These are phyloP conservation scores for Botryotinia narcissicola DNA, from an alignment of 2,329 filamentous ascomycete species.

Conservation along the genomic window DNA sequence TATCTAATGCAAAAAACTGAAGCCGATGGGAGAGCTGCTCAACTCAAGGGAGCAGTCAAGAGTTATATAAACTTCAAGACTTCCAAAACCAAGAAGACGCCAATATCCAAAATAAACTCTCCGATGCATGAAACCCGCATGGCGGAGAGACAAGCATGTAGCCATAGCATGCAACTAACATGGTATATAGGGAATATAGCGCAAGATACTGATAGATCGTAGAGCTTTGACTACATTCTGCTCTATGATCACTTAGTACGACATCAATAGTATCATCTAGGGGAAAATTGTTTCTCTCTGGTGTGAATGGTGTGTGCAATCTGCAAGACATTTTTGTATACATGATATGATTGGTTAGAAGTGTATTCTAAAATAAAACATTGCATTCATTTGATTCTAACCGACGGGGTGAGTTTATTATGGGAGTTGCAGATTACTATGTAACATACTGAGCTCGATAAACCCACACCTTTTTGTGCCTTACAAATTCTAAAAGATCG, in stretches of 20 bases:
- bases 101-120: constrained; percentile 14
- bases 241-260: neutral
- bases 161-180: neutral
- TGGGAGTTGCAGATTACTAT: neutral
- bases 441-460: neutral
- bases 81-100: neutral
- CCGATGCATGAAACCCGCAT: constrained; percentile 9
- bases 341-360: neutral
- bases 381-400: neutral
- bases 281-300: neutral
- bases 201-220: neutral
- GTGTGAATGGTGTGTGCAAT: neutral
- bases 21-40: constrained; percentile 1
- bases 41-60: neutral
- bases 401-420: neutral
- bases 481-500: rapidly evolving
- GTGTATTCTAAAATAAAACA: constrained; percentile 10
- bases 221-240: neutral
- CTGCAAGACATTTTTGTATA: neutral
- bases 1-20: constrained; percentile 1
- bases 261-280: neutral
- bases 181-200: neutral
- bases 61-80: constrained; percentile 10
- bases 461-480: neutral
- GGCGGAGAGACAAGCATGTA: neutral